phyloP scores from a whole-genome alignment of 768 basidiomycete species.

The Xanthoconium purpureum region DNA sequence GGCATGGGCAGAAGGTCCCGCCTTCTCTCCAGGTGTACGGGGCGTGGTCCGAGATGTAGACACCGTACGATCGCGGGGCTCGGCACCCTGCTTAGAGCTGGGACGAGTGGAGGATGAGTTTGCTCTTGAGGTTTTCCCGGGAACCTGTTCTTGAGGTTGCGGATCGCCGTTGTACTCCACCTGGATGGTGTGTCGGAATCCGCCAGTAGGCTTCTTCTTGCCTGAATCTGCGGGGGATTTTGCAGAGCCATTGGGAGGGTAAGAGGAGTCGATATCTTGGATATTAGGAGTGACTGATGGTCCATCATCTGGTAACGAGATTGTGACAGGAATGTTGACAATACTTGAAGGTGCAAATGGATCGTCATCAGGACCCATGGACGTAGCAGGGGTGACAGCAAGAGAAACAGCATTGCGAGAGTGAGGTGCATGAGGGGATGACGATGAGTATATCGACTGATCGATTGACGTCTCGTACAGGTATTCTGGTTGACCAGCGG shows the following conservation, averaged over 20 bases:
- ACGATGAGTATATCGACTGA: constrained; percentile 45
- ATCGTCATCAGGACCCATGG: constrained; percentile 55
- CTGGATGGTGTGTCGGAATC: constrained; percentile 90
- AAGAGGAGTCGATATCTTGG: constrained; percentile 19
- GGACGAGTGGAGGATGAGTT: constrained; percentile 9
- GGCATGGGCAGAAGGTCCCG: constrained; percentile 9
- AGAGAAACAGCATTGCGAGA: constrained; percentile 40
- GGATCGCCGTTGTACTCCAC: constrained; percentile 81
- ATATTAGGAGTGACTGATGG: constrained; percentile 15
- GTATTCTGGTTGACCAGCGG: constrained; percentile 55
- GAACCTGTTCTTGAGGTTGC: constrained; percentile 22
- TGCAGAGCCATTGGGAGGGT: constrained; percentile 25
- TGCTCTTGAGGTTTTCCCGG: constrained; percentile 19
- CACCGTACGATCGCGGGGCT: constrained; percentile 15
- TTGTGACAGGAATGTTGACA: constrained; percentile 28
- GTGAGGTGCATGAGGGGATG: constrained; percentile 32
- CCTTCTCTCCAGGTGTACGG: constrained; percentile 17
- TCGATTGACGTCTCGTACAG: constrained; percentile 72
- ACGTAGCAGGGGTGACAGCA: constrained; percentile 44
- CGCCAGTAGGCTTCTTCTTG: constrained; percentile 43
- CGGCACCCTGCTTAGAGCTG: constrained; percentile 13
- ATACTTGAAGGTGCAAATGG: constrained; percentile 56
- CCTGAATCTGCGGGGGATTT: constrained; percentile 39
- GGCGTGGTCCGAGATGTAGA: constrained; percentile 13
- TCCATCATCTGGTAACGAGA: constrained; percentile 28